Evolutionary conservation across 2,329 filamentous ascomycete genomes (phyloP).

Genomic region (Diaporthe destruens): DNA sequence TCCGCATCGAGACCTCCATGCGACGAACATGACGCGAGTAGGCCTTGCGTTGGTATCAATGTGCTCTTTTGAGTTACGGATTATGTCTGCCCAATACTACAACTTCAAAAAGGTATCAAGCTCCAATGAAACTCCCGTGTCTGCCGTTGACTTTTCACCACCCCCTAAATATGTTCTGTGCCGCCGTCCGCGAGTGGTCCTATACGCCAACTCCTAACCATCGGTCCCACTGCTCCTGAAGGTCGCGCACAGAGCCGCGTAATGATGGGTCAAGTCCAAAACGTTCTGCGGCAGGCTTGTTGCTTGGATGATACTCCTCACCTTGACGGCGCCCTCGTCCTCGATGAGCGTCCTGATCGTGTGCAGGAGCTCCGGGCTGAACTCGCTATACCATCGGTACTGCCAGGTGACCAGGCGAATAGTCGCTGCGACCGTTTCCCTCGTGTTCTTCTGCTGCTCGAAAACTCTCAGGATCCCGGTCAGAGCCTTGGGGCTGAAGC

Average conservation of each 20-base stretch:
- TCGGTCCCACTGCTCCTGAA: conserved; percentile 96
- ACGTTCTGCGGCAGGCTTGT: conserved; percentile 94
- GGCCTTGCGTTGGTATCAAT: conserved; percentile 26
- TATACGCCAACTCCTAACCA: conserved; percentile 62
- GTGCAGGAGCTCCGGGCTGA: conserved; percentile 90
- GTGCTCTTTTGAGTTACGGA: conserved; percentile 4
- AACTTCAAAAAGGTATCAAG: conserved; percentile 39
- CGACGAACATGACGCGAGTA: not conserved
- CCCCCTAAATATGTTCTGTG: not conserved
- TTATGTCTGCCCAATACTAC: conserved; percentile 20
- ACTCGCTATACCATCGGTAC: conserved; percentile 99
- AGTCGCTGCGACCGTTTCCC: conserved; percentile 85
- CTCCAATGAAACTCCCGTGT: conserved; percentile 33
- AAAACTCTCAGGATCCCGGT: conserved; percentile 85
- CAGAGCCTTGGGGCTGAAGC: conserved; percentile 94
- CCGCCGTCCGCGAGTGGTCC: not conserved
- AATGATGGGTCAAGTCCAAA: conserved; percentile 94
- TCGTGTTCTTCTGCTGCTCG: conserved; percentile 81
- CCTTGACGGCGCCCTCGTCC: conserved; percentile 96
- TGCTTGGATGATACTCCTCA: conserved; percentile 95
- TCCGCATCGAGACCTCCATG: not conserved
- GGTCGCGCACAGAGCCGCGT: conserved; percentile 92
- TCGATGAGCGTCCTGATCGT: conserved; percentile 94
- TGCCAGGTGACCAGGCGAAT: conserved; percentile 97
- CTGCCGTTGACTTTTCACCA: conserved; percentile 8